Evolutionary conservation across 2,329 filamentous ascomycete genomes (phyloP).

Genomic region (Xylaria sp.): DNA sequence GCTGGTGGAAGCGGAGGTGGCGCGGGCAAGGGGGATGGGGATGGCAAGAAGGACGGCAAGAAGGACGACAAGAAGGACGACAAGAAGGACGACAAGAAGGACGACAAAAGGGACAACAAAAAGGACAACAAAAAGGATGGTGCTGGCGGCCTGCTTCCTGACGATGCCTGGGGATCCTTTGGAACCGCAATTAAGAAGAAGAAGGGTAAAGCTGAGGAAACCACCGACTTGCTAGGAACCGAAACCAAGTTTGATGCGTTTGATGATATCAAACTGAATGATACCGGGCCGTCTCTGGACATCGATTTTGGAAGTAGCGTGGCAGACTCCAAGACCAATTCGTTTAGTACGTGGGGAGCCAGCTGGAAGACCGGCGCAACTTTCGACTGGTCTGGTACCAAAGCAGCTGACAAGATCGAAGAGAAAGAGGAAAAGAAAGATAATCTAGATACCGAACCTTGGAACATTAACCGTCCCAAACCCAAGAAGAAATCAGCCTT

Average conservation of each 20-base stretch:
- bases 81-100: slow-evolving; percentile 2
- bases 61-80: slow-evolving; percentile 5
- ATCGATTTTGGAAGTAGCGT: slow-evolving; percentile 56
- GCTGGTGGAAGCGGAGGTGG: slow-evolving; percentile 39
- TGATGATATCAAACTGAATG: slow-evolving; percentile 71
- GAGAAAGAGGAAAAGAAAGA: slow-evolving; percentile 50
- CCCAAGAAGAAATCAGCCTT: slow-evolving; percentile 57
- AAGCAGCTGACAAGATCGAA: slow-evolving; percentile 42
- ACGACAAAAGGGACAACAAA: slow-evolving; percentile 5
- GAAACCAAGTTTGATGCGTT: slow-evolving; percentile 59
- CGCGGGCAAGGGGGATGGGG: slow-evolving; percentile 43
- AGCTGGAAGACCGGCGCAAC: slow-evolving; percentile 60
- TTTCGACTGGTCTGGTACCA: slow-evolving; percentile 50
- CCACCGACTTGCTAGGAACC: slow-evolving; percentile 41
- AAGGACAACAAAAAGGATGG: slow-evolving; percentile 43
- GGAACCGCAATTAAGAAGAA: slow-evolving; percentile 53
- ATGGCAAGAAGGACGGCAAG: slow-evolving; percentile 32
- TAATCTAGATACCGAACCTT: slow-evolving; percentile 54
- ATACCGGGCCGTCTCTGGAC: slow-evolving; percentile 62
- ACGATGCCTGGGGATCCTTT: slow-evolving; percentile 54
- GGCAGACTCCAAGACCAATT: slow-evolving; percentile 45
- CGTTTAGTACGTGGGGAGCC: slow-evolving; percentile 64
- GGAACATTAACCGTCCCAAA: slow-evolving; percentile 54
- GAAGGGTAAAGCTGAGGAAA: slow-evolving; percentile 50
- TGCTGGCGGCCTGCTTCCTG: slow-evolving; percentile 39